Percentiles rank a stretch among this genome's conserved stretches.
Conservation (phyloP, 495 filamentous ascomycete species). For the Cercophora scortea region DNA sequence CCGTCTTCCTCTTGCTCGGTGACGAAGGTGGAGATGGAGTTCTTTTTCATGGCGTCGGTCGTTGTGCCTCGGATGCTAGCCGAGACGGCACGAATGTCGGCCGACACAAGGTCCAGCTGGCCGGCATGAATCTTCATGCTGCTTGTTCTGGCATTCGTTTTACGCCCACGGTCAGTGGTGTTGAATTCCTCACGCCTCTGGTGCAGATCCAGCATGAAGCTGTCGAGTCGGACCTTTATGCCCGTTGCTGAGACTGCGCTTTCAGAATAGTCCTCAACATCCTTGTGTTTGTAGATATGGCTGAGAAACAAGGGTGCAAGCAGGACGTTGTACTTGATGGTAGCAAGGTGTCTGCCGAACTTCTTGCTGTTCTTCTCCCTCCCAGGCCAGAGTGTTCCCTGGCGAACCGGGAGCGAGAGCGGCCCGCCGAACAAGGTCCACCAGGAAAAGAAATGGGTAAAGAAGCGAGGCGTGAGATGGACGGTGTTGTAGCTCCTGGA, state of each 20-base stretch:
- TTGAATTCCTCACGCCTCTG: conserved; percentile 88
- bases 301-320: conserved; percentile 89
- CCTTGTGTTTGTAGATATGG: conserved; percentile 98
- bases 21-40: conserved; percentile 41
- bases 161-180: conserved; percentile 63
- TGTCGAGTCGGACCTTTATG: conserved; percentile 87
- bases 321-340: conserved; percentile 93
- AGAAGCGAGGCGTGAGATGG: conserved; percentile 88
- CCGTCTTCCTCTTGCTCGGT: conserved; percentile 40
- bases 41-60: conserved; percentile 60
- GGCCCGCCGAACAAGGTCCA: conserved; percentile 93
- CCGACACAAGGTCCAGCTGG: conserved; percentile 83
- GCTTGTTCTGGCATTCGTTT: conserved; percentile 67
- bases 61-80: conserved; percentile 78
- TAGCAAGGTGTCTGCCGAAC: conserved; percentile 91
- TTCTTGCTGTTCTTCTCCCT: conserved; percentile 96
- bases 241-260: conserved; percentile 84
- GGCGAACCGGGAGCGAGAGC: conserved; percentile 90
- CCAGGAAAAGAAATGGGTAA: conserved; percentile 97
- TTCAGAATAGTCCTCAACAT: conserved; percentile 76
- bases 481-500: conserved; percentile 91
- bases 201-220: conserved; percentile 92
- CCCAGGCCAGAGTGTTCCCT: conserved; percentile 84
- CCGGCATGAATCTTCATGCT: conserved; percentile 93
- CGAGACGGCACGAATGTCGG: conserved; percentile 89